Conservation (phyloP, 2,329 filamentous ascomycete genomes). For the Aspergillus proliferans region DNA sequence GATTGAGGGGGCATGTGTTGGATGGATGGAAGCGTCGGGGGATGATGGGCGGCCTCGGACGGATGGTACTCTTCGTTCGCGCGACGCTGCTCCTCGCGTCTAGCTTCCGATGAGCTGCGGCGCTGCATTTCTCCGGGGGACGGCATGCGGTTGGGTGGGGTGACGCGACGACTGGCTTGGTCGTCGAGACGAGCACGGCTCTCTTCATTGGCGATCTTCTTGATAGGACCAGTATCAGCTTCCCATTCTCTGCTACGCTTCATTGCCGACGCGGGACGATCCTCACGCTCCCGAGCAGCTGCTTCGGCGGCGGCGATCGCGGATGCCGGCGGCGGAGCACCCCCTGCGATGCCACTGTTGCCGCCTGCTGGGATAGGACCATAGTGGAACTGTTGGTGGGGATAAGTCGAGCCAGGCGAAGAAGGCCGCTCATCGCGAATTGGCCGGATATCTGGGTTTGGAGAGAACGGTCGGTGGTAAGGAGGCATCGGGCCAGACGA, state of each 20-base stretch:
- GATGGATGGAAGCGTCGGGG: slow-evolving; percentile 53
- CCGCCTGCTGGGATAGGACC: slow-evolving; percentile 56
- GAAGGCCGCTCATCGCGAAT: slow-evolving; percentile 77
- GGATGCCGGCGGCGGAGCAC: slow-evolving; percentile 60
- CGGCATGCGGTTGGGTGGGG: slow-evolving; percentile 49
- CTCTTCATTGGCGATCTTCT: slow-evolving; percentile 87
- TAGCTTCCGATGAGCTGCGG: slow-evolving; percentile 68
- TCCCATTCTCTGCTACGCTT: slow-evolving; percentile 95
- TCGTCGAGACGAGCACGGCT: slow-evolving; percentile 81
- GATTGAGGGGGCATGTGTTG: slow-evolving; percentile 41
- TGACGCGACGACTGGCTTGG: slow-evolving; percentile 69
- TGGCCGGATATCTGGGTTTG: slow-evolving; percentile 75
- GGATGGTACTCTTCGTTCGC: slow-evolving; percentile 78
- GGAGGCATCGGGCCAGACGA: slow-evolving; percentile 57
- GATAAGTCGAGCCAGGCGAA: slow-evolving; percentile 85
- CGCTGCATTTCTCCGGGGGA: slow-evolving; percentile 64
- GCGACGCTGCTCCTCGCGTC: slow-evolving; percentile 64
- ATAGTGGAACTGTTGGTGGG: slow-evolving; percentile 72
- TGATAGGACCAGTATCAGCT: slow-evolving; percentile 60
- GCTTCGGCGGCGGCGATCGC: slow-evolving; percentile 63
- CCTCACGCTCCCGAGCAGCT: slow-evolving; percentile 60
- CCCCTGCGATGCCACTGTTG: slow-evolving; percentile 58
- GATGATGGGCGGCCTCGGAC: slow-evolving; percentile 85
- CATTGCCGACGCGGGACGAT: slow-evolving; percentile 68
- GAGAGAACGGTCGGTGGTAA: slow-evolving; percentile 68